These are phyloP conservation scores for Termitomyces sp. DNA, from an alignment of 768 basidiomycete genomes.

Conservation along the genomic window DNA sequence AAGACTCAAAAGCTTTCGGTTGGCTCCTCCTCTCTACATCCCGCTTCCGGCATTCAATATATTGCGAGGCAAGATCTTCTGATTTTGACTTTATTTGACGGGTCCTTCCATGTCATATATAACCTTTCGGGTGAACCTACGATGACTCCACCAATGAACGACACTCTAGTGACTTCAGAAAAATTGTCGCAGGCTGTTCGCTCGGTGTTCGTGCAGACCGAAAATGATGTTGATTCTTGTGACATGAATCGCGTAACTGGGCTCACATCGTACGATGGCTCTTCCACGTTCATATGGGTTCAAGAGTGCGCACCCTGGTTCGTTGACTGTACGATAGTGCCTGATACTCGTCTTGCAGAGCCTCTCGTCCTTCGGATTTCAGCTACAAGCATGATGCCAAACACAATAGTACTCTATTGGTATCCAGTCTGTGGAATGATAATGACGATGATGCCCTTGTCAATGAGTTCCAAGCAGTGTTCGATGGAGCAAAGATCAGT, in stretches of 20 bases:
- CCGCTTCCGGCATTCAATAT: constrained; percentile 60
- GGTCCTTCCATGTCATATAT: constrained; percentile 63
- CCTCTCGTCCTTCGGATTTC: constrained; percentile 64
- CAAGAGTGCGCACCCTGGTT: constrained; percentile 56
- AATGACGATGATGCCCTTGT: constrained; percentile 32
- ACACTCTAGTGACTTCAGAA: constrained; percentile 31
- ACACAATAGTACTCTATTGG: constrained; percentile 50
- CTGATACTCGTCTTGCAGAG: constrained; percentile 32
- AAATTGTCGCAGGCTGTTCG: constrained; percentile 50
- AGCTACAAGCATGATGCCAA: constrained; percentile 80
- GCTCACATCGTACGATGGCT: constrained; percentile 54
- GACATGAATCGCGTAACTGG: constrained; percentile 65
- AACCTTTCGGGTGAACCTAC: constrained; percentile 46
- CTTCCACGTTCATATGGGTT: constrained; percentile 58
- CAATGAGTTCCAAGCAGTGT: constrained; percentile 26
- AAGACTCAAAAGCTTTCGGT: constrained; percentile 47
- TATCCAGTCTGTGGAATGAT: constrained; percentile 55
- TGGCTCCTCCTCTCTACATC: constrained; percentile 58
- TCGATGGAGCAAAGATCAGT: constrained; percentile 32
- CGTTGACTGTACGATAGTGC: neutral
- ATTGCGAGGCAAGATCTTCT: constrained; percentile 46
- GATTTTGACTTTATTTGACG: constrained; percentile 63
- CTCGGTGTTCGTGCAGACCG: constrained; percentile 44
- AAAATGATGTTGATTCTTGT: constrained; percentile 35
- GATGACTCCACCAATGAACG: constrained; percentile 27